Conservation (phyloP, 345 rosid species). For the Citrus glauca region DNA sequence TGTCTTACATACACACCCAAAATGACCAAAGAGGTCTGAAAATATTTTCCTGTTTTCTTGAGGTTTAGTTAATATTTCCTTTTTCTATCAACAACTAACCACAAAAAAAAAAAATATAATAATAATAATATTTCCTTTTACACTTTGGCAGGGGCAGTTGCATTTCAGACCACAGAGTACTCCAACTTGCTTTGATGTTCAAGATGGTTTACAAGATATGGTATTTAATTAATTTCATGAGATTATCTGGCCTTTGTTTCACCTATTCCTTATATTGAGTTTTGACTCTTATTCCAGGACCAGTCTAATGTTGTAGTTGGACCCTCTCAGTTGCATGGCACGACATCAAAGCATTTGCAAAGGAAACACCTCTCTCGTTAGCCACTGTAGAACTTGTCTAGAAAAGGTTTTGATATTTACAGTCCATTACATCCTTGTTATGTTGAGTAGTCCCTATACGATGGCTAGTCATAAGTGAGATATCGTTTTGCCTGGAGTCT, state of each 20-base stretch:
- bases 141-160: slow-evolving; percentile 38
- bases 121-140: background rate
- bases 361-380: slow-evolving; percentile 15
- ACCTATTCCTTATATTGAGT: background rate
- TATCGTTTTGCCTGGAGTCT: too few relatives aligned
- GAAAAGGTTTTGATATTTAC: background rate
- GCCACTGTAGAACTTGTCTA: slow-evolving; percentile 1
- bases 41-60: background rate
- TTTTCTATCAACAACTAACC: too few relatives aligned
- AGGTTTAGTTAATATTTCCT: background rate
- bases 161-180: slow-evolving; percentile 39
- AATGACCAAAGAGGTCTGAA: background rate
- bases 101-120: too few relatives aligned
- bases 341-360: slow-evolving; percentile 26
- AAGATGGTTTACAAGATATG: slow-evolving; percentile 45
- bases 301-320: slow-evolving; percentile 27
- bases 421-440: too few relatives aligned
- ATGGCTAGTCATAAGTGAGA: too few relatives aligned
- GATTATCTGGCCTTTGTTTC: background rate
- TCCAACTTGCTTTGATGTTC: slow-evolving; percentile 31
- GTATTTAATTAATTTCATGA: slow-evolving; percentile 16
- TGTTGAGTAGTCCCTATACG: too few relatives aligned
- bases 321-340: slow-evolving; percentile 24
- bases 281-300: slow-evolving; percentile 27
- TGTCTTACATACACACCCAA: background rate